These are phyloP conservation scores for Chalciporus sp. DNA, from an alignment of 1,284 basidiomycete genomes.

Conservation along the genomic window DNA sequence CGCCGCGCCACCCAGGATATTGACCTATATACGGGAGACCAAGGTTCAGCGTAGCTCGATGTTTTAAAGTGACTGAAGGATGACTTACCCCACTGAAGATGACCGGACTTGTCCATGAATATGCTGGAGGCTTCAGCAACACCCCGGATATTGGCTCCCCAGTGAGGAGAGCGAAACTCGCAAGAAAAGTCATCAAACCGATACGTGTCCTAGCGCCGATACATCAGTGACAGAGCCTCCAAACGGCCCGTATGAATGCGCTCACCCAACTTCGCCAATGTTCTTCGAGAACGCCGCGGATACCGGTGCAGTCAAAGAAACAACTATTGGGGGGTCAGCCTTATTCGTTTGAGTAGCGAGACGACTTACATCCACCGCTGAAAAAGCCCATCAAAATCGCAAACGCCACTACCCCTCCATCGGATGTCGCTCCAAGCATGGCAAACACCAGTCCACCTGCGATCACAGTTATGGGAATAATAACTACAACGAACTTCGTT, in stretches of 20 bases:
- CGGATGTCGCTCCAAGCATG: slow-evolving; percentile 25
- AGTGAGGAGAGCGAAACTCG: slow-evolving; percentile 19
- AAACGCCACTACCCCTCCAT: slow-evolving; percentile 27
- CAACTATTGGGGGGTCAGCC: slow-evolving; percentile 9
- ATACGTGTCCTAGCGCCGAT: slow-evolving; percentile 15
- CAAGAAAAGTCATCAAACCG: slow-evolving; percentile 17
- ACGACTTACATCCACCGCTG: slow-evolving; percentile 18
- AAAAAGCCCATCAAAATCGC: slow-evolving; percentile 34
- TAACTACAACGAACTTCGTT: background rate
- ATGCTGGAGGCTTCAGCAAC: slow-evolving; percentile 17
- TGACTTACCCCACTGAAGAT: slow-evolving; percentile 19
- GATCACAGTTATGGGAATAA: slow-evolving; percentile 17
- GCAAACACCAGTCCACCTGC: slow-evolving; percentile 27
- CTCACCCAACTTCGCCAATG: slow-evolving; percentile 25
- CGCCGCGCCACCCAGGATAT: background rate
- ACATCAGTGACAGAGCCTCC: background rate
- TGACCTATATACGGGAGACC: background rate
- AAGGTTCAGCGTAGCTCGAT: background rate
- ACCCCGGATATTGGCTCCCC: slow-evolving; percentile 23
- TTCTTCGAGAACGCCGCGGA: slow-evolving; percentile 20
- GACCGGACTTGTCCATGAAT: slow-evolving; percentile 19
- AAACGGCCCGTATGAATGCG: background rate
- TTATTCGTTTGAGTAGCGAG: background rate
- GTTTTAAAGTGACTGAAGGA: background rate
- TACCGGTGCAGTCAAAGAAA: slow-evolving; percentile 18